These are phyloP conservation scores for Leishmania amazonensis DNA, from an alignment of 208 protist genomes.

Conservation along the genomic window DNA sequence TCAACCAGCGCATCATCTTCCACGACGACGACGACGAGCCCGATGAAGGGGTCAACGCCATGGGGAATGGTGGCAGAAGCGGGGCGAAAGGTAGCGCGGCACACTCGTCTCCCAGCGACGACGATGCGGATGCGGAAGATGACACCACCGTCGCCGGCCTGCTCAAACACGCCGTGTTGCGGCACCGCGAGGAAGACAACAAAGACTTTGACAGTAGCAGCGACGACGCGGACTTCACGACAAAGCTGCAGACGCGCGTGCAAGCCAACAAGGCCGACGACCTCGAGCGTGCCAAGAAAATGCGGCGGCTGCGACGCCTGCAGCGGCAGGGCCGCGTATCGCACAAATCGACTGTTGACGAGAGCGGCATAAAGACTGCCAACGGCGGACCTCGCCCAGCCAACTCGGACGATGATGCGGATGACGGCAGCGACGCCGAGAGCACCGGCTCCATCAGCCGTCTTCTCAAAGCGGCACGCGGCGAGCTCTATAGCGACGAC, in stretches of 20 bases:
- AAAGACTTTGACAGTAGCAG: constrained; percentile 2
- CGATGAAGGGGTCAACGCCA: constrained; percentile 34
- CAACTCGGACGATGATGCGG: constrained; percentile 16
- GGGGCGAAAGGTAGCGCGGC: too few species aligned
- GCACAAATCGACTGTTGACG: constrained; percentile 65
- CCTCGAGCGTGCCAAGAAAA: constrained; percentile 66
- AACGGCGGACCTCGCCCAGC: constrained; percentile 23
- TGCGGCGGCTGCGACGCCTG: constrained; percentile 77
- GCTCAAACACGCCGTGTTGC: constrained; percentile 46
- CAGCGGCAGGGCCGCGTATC: constrained; percentile 69
- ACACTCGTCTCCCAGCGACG: background rate
- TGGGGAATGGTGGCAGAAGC: background rate
- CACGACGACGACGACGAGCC: constrained; percentile 59
- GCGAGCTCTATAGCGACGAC: constrained; percentile 40
- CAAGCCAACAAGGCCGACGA: constrained; percentile 48
- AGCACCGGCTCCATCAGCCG: constrained; percentile 37
- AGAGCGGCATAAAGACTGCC: constrained; percentile 38
- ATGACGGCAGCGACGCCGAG: constrained; percentile 23
- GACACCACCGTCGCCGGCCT: constrained; percentile 29
- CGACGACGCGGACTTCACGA: constrained; percentile 43
- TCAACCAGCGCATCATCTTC: constrained; percentile 74
- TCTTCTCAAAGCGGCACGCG: constrained; percentile 17
- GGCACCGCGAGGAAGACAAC: background rate
- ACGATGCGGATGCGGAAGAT: constrained; percentile 10
- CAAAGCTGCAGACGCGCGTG: constrained; percentile 58